Conservation (phyloP, 805 yeast genomes). For the Clavispora fructus region DNA sequence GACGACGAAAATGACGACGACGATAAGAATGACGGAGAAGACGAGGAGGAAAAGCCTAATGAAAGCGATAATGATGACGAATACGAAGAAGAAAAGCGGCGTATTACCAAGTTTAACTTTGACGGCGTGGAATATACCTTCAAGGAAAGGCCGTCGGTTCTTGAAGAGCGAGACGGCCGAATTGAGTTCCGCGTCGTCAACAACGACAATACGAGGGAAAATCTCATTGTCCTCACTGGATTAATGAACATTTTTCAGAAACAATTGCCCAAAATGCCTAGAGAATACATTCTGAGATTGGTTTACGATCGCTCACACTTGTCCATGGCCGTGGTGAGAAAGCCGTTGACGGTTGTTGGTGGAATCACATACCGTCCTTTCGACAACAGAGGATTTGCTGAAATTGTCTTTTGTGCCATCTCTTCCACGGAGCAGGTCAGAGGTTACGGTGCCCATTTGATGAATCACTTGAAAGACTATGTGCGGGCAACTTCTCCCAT, state of each 20-base stretch:
- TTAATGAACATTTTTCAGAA: slow-evolving; percentile 93
- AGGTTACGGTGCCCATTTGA: slow-evolving; percentile 97
- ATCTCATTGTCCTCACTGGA: slow-evolving; percentile 88
- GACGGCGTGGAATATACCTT: slow-evolving; percentile 80
- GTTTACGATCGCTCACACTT: slow-evolving; percentile 93
- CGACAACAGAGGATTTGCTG: slow-evolving; percentile 87
- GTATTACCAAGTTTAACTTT: slow-evolving; percentile 49
- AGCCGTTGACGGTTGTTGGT: slow-evolving; percentile 93
- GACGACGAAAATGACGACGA: slow-evolving; percentile 6
- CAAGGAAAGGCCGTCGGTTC: slow-evolving; percentile 88
- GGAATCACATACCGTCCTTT: slow-evolving; percentile 97
- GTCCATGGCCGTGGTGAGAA: slow-evolving; percentile 92
- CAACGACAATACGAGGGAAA: slow-evolving; percentile 85
- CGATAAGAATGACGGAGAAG: slow-evolving; percentile 6
- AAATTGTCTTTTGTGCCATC: slow-evolving; percentile 97
- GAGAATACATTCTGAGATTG: slow-evolving; percentile 89
- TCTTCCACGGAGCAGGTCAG: slow-evolving; percentile 96
- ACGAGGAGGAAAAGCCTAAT: slow-evolving; percentile 20
- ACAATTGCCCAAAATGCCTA: slow-evolving; percentile 97
- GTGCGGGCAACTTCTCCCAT: slow-evolving; percentile 84
- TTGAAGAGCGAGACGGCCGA: slow-evolving; percentile 88
- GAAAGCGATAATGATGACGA: slow-evolving; percentile 42
- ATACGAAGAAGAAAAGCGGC: slow-evolving; percentile 37
- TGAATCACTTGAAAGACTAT: slow-evolving; percentile 96
- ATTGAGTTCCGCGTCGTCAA: slow-evolving; percentile 96